These are phyloP conservation scores for Amphirosellinia nigrospora DNA, from an alignment of 495 filamentous ascomycete genomes.

Conservation along the genomic window DNA sequence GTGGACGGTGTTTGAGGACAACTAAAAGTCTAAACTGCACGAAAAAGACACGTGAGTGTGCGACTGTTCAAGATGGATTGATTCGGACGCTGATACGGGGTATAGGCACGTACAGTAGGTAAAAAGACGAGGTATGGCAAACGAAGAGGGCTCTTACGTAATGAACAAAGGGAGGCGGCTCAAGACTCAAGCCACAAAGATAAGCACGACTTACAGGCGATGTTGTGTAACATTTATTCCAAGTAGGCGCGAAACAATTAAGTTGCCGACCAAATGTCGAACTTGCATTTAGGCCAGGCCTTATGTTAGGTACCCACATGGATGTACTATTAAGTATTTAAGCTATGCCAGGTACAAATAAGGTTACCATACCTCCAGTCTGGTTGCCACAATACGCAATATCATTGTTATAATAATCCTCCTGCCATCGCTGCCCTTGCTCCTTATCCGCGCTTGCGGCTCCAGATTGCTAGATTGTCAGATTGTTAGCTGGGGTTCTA, in stretches of 20 bases:
- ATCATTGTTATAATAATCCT: too few species aligned
- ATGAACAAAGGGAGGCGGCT: constrained; percentile 6
- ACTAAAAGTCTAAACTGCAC: background rate
- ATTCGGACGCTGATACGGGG: background rate
- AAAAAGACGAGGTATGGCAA: background rate
- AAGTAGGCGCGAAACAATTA: background rate
- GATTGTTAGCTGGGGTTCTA: background rate
- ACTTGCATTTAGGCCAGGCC: background rate
- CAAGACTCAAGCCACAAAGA: background rate
- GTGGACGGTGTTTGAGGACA: background rate
- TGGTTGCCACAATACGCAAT: too few species aligned
- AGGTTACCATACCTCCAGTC: too few species aligned
- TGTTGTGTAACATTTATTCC: background rate
- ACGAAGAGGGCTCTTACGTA: constrained; percentile 7
- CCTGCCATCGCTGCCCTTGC: background rate
- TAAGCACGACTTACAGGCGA: background rate
- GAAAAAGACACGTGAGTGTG: background rate
- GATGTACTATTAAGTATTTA: too few species aligned
- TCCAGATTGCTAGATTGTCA: constrained; percentile 1
- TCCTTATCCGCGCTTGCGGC: constrained; percentile 9
- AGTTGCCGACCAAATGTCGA: background rate
- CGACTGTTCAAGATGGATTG: constrained; percentile 8
- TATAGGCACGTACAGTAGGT: background rate
- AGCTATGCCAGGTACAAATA: too few species aligned
- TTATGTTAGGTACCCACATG: too few species aligned